Evolutionary conservation across 2,329 filamentous ascomycete genomes (phyloP).

Genomic region (Septoria linicola): DNA sequence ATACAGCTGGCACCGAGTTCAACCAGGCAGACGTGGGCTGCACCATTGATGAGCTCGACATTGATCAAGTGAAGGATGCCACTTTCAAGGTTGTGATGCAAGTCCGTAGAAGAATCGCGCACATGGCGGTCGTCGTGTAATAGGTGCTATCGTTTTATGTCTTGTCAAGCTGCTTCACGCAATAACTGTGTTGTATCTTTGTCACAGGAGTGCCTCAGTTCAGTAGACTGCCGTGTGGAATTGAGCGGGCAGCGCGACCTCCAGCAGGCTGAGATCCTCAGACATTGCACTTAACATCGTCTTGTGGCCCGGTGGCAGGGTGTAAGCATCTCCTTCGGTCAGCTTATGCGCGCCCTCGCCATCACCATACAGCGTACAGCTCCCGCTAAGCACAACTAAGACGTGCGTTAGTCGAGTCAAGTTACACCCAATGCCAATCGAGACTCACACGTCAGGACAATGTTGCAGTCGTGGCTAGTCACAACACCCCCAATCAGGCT

Average conservation of each 20-base stretch:
- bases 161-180: too few relatives aligned
- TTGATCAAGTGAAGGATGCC: too few relatives aligned
- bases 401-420: background rate
- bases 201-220: too few relatives aligned
- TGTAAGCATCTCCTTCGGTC: constrained; percentile 19
- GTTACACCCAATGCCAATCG: background rate
- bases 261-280: constrained; percentile 16
- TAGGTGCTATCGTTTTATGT: too few relatives aligned
- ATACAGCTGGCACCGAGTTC: too few relatives aligned
- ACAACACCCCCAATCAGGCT: background rate
- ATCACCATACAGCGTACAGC: constrained; percentile 13
- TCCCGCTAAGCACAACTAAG: constrained; percentile 17
- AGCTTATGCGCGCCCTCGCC: constrained; percentile 7
- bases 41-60: too few relatives aligned
- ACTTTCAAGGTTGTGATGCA: too few relatives aligned
- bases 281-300: constrained; percentile 12
- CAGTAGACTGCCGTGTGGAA: constrained; percentile 12
- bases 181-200: too few relatives aligned
- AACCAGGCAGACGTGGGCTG: too few relatives aligned
- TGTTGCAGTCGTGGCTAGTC: constrained; percentile 17
- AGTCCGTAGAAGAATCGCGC: too few relatives aligned
- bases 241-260: constrained; percentile 17
- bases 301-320: constrained; percentile 13
- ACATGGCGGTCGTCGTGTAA: too few relatives aligned
- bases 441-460: constrained; percentile 21